These are phyloP conservation scores for Saccharomyces eubayanus DNA, from an alignment of 805 yeast genomes.

Conservation along the genomic window DNA sequence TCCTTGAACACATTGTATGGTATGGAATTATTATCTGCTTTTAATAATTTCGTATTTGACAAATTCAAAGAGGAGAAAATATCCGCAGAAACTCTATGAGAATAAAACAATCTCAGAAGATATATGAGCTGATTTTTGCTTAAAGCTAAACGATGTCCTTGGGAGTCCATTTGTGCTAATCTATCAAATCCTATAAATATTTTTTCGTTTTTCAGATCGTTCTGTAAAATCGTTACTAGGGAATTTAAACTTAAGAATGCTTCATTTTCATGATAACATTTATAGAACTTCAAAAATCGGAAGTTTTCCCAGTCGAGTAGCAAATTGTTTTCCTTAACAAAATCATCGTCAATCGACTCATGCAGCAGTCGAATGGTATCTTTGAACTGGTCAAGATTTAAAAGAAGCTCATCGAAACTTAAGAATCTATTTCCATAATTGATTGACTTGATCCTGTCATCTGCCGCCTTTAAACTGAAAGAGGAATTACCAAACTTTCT, in stretches of 20 bases:
- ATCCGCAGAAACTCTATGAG: slow-evolving; percentile 34
- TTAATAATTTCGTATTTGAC: slow-evolving; percentile 23
- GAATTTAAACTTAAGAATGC: slow-evolving; percentile 33
- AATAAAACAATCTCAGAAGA: slow-evolving; percentile 29
- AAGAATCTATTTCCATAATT: slow-evolving; percentile 33
- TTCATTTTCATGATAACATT: slow-evolving; percentile 14
- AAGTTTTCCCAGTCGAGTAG: slow-evolving; percentile 32
- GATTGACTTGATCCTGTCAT: slow-evolving; percentile 26
- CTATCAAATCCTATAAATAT: slow-evolving; percentile 28
- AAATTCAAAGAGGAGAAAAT: slow-evolving; percentile 30
- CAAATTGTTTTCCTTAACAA: slow-evolving; percentile 18
- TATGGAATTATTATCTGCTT: slow-evolving; percentile 28
- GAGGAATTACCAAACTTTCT: slow-evolving; percentile 9
- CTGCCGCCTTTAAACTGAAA: slow-evolving; percentile 12
- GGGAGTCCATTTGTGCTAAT: slow-evolving; percentile 25
- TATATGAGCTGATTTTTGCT: slow-evolving; percentile 32
- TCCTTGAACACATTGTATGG: slow-evolving; percentile 34
- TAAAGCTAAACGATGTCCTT: slow-evolving; percentile 24
- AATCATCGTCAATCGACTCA: slow-evolving; percentile 26
- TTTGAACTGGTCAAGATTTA: slow-evolving; percentile 28
- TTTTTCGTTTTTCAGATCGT: slow-evolving; percentile 34
- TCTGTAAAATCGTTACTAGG: slow-evolving; percentile 35
- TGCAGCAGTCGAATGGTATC: slow-evolving; percentile 30
- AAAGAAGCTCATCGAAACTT: slow-evolving; percentile 32
- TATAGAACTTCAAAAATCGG: slow-evolving; percentile 23